Percentiles rank a stretch among this genome's conserved stretches.
These are phyloP conservation scores for Fusarium sterilihyphosum DNA, from an alignment of 2,329 filamentous ascomycete genomes.

Conservation along the genomic window DNA sequence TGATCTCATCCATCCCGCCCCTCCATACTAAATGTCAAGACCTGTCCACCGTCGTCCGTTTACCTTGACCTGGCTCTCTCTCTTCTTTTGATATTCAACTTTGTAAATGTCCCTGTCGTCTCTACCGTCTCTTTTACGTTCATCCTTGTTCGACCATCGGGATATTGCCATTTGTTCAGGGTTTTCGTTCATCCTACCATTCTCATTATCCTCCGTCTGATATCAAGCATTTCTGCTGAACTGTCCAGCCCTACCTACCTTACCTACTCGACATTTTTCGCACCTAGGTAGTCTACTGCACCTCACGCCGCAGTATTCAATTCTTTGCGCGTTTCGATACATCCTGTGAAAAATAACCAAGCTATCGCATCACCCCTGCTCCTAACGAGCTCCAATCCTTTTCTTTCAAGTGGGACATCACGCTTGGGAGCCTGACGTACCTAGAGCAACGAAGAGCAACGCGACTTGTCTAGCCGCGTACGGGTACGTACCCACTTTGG, in stretches of 20 bases:
- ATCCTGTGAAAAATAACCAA: conserved; percentile 22
- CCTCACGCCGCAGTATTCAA: conserved; percentile 11
- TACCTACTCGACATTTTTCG: conserved; percentile 2
- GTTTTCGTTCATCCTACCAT: conserved; percentile 8
- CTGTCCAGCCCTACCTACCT: conserved; percentile 1
- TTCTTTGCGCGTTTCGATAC: conserved; percentile 36
- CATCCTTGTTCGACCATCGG: conserved; percentile 23
- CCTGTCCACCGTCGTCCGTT: conserved; percentile 16
- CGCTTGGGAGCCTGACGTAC: conserved; percentile 43
- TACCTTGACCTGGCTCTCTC: conserved; percentile 23
- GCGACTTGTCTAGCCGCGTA: conserved; percentile 43
- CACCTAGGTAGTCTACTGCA: conserved; percentile 6
- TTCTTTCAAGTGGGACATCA: conserved; percentile 42
- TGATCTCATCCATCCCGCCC: conserved; percentile 37
- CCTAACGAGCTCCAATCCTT: conserved; percentile 38
- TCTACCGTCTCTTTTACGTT: conserved; percentile 25
- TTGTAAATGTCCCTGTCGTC: conserved; percentile 13
- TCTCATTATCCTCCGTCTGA: conserved; percentile 2
- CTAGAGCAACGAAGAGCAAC: conserved; percentile 48
- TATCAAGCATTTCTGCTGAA: conserved; percentile 2
- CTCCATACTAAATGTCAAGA: conserved; percentile 38
- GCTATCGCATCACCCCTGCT: conserved; percentile 22
- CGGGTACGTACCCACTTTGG: conserved; percentile 47
- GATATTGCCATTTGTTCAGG: conserved; percentile 2
- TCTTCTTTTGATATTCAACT: conserved; percentile 12